These are phyloP conservation scores for Alternaria angustiovoidea DNA, from an alignment of 2,329 filamentous ascomycete genomes.

Conservation along the genomic window DNA sequence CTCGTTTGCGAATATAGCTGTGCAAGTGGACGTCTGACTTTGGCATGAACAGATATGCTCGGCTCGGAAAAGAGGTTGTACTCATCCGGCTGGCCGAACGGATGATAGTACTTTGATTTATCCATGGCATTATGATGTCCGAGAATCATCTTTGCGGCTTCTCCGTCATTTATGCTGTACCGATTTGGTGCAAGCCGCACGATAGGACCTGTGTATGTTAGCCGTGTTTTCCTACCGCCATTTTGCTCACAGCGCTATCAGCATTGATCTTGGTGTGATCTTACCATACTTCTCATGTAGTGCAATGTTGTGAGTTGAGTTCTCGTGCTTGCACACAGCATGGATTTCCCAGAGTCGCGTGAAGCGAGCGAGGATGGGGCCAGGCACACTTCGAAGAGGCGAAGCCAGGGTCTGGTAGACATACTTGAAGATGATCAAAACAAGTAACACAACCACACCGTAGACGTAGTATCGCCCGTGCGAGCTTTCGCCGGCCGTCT, in stretches of 20 bases:
- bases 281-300: not conserved
- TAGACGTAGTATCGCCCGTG: not conserved
- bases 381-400: slow-evolving; percentile 54
- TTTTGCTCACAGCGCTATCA: not conserved
- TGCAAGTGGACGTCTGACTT: slow-evolving; percentile 47
- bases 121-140: not conserved
- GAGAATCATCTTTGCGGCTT: not conserved
- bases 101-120: slow-evolving; percentile 31
- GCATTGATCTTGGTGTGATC: not conserved
- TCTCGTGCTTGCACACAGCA: slow-evolving; percentile 30
- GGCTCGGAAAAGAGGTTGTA: slow-evolving; percentile 51
- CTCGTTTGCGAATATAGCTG: slow-evolving; percentile 51
- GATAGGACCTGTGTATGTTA: not conserved
- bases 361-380: slow-evolving; percentile 56
- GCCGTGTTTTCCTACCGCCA: not conserved
- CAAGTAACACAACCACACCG: not conserved
- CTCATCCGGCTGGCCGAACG: slow-evolving; percentile 18
- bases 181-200: not conserved
- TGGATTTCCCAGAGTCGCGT: slow-evolving; percentile 56
- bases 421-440: not conserved
- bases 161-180: not conserved
- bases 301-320: not conserved
- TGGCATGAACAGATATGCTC: slow-evolving; percentile 40
- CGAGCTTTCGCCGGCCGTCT: not conserved
- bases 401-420: not conserved